A percentile compares a stretch with the other conserved stretches of the same genome.
phyloP scores from a whole-genome alignment of 2,329 filamentous ascomycete genomes.

The Aurifilum marmelostoma region DNA sequence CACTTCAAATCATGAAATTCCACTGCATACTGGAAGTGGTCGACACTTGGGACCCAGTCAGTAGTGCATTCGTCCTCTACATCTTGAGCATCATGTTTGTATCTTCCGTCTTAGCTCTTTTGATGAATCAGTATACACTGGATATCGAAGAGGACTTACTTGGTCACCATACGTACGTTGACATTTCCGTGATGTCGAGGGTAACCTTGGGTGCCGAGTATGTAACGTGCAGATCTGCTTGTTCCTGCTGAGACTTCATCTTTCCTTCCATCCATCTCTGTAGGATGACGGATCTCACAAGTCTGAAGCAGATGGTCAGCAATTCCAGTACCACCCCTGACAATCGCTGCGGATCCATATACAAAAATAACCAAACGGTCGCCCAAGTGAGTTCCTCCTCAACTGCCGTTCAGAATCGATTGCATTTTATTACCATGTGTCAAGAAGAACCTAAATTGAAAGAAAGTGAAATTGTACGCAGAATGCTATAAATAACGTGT shows the following conservation, averaged over 20 bases:
- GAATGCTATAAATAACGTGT: background rate
- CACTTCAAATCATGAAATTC: background rate
- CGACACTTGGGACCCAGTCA: too few species aligned
- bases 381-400: background rate
- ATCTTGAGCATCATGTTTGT: too few species aligned
- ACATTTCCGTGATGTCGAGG: background rate
- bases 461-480: background rate
- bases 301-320: slow-evolving; percentile 1
- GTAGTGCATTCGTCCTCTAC: too few species aligned
- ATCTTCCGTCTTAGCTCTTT: too few species aligned
- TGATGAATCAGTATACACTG: too few species aligned
- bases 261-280: background rate
- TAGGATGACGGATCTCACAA: background rate
- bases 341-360: slow-evolving; percentile 4
- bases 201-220: background rate
- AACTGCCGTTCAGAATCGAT: background rate
- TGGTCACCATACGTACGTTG: background rate
- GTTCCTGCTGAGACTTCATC: background rate
- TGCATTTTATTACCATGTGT: background rate
- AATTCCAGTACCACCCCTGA: background rate
- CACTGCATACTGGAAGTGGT: background rate
- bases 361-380: background rate
- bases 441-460: background rate
- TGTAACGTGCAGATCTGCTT: background rate
- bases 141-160: background rate